Evolutionary conservation across 1,284 basidiomycete genomes (phyloP).

Genomic region (Rhodotorula mucilaginosa): DNA sequence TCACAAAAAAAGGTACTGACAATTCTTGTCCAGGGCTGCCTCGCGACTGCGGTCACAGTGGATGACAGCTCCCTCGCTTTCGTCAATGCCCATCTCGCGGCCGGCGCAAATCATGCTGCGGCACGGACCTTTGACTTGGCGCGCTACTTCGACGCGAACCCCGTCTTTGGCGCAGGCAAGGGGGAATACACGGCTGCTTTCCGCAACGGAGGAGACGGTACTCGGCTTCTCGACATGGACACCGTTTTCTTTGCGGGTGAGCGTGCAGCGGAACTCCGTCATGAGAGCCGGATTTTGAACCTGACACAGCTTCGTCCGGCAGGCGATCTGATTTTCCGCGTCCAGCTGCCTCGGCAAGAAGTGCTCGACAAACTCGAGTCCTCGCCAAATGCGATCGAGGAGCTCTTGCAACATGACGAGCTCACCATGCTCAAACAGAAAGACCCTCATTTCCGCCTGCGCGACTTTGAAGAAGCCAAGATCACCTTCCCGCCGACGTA

Average conservation of each 20-base stretch:
- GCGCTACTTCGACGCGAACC: conserved; percentile 63
- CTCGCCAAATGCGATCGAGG: conserved; percentile 59
- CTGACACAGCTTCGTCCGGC: conserved; percentile 46
- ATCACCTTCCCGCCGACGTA: conserved; percentile 86
- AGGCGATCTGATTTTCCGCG: conserved; percentile 87
- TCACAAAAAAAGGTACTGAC: too few species aligned
- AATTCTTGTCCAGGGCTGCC: neutral
- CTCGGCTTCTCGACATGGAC: conserved; percentile 91
- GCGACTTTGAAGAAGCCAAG: conserved; percentile 76
- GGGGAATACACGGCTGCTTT: conserved; percentile 63
- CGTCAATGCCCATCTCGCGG: neutral
- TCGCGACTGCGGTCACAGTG: neutral
- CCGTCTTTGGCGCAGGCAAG: conserved; percentile 59
- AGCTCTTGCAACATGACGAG: conserved; percentile 79
- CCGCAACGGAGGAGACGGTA: conserved; percentile 85
- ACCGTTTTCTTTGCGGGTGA: conserved; percentile 75
- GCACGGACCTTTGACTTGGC: neutral
- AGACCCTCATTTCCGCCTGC: conserved; percentile 77
- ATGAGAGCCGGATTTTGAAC: conserved; percentile 48
- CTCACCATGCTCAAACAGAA: conserved; percentile 74
- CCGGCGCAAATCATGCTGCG: neutral
- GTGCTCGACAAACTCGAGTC: conserved; percentile 62
- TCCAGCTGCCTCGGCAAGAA: conserved; percentile 79
- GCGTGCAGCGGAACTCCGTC: conserved; percentile 63
- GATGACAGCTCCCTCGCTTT: neutral